Evolutionary conservation across 129 eudicot genomes (phyloP), one percentile per base, ranked within the genome.

Genomic region (Rutidosis leptorrhynchoides): DNA sequence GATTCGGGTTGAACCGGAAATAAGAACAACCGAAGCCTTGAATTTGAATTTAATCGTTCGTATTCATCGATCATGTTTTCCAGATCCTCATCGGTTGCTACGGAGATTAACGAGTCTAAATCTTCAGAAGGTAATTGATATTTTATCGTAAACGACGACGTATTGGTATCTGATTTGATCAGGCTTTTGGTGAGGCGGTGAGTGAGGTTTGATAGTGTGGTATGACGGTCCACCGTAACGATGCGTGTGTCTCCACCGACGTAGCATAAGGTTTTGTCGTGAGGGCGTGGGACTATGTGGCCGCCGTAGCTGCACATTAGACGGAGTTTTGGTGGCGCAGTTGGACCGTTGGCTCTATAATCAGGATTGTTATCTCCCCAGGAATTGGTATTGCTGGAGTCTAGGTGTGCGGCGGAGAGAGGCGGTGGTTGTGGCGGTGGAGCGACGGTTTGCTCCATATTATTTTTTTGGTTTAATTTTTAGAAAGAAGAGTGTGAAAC

Each of bases 261-360:
- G 72, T 90, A 90, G 67, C 85, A 82, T 7, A 90, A 72, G 11
- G 93, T 54, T 58, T 87, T 90, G 75, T 90, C 93, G 73, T 84
- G 87, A 0, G 95, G 97, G 27, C 97, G 95, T 2, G 95, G 97
- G 79, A 90, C 79, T 74, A 90, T 90, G 80, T 90, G 97, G 28
- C 97, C 97, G 62, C 93, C 95, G 61, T 83, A 90, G 83, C 94
- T 87, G 80, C 95, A 87, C 96, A 90, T 85, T 40, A 90, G 71
- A 15, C 95, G 91, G 77, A 90, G 85, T 40, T 86, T 89, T 0
- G 78, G n/a, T 14, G 73, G 67, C 4, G 81, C 7, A 42, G 79
- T 20, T 21, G 73, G 29, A 19, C 69, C 42, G 26, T 69, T 62
- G 22, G 62, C 49, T 19, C 43, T 67, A 6, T 24, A 75, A 70